These are phyloP conservation scores for Leptographium lundbergii DNA, from an alignment of 2,329 filamentous ascomycete genomes.

Conservation along the genomic window DNA sequence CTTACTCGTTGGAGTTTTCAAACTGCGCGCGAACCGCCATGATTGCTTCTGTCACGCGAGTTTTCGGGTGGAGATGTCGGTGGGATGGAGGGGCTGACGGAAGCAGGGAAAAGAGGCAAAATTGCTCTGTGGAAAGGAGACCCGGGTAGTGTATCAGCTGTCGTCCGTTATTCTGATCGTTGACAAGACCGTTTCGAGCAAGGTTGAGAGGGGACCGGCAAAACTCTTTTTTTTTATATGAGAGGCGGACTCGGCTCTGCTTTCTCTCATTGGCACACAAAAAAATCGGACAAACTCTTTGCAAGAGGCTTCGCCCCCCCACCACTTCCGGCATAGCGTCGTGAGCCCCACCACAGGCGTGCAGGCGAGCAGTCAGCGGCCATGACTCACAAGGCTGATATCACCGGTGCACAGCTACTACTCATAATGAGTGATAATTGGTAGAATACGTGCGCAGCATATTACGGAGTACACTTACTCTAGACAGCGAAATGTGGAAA, in stretches of 20 bases:
- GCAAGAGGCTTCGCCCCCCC: too few species aligned
- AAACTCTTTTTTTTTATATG: too few species aligned
- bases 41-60: background rate
- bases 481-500: too few species aligned
- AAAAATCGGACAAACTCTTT: background rate
- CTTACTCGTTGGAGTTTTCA: constrained; percentile 84
- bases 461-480: too few species aligned
- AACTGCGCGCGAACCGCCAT: constrained; percentile 64
- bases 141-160: too few species aligned
- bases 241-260: too few species aligned
- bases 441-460: too few species aligned
- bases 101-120: background rate
- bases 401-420: background rate
- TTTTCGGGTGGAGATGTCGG: background rate
- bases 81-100: background rate
- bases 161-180: too few species aligned
- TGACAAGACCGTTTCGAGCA: too few species aligned
- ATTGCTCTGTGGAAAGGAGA: too few species aligned
- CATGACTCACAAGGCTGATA: background rate
- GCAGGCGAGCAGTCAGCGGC: background rate
- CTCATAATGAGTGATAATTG: background rate
- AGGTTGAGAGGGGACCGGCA: too few species aligned
- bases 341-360: background rate
- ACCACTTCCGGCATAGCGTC: background rate
- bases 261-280: too few species aligned